A percentile compares a stretch with the other conserved stretches of the same genome.
These are phyloP conservation scores for Filobasidium uniguttulatum DNA, from an alignment of 1,284 basidiomycete genomes.

Conservation along the genomic window DNA sequence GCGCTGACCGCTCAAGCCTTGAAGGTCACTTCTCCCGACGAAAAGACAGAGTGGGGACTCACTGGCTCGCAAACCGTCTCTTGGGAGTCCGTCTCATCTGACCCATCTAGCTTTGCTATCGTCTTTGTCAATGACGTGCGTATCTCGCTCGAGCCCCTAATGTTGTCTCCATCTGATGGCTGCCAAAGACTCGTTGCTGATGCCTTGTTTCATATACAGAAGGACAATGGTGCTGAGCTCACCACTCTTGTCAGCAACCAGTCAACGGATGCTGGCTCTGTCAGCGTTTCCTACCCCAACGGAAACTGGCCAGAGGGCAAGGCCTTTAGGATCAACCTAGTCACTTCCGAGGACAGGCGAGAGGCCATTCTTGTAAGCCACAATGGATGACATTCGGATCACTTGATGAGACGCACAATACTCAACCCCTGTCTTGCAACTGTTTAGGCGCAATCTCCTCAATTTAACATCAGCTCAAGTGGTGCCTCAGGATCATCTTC, in stretches of 20 bases:
- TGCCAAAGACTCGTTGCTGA: too few species aligned
- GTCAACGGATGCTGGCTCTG: constrained; percentile 20
- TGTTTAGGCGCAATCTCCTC: constrained; percentile 44
- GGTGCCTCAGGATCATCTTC: constrained; percentile 22
- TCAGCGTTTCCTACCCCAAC: constrained; percentile 18
- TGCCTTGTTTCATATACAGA: too few species aligned
- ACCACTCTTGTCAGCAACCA: constrained; percentile 26
- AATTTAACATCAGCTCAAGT: constrained; percentile 40
- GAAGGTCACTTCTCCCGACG: constrained; percentile 45
- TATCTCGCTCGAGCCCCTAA: too few species aligned
- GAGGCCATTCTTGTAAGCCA: constrained; percentile 41
- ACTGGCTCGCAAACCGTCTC: constrained; percentile 46
- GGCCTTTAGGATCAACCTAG: constrained; percentile 52
- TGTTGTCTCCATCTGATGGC: too few species aligned
- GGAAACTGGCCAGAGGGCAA: constrained; percentile 30
- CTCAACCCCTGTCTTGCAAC: too few species aligned
- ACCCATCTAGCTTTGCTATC: constrained; percentile 52
- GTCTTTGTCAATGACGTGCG: constrained; percentile 52
- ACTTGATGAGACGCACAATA: background rate
- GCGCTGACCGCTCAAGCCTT: constrained; percentile 45
- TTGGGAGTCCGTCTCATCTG: constrained; percentile 54
- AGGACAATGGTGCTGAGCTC: too few species aligned
- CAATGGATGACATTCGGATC: background rate
- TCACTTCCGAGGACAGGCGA: constrained; percentile 40
- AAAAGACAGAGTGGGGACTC: constrained; percentile 22